Conservation (phyloP, 2,329 filamentous ascomycete genomes). For the Hypoxylon sp. region DNA sequence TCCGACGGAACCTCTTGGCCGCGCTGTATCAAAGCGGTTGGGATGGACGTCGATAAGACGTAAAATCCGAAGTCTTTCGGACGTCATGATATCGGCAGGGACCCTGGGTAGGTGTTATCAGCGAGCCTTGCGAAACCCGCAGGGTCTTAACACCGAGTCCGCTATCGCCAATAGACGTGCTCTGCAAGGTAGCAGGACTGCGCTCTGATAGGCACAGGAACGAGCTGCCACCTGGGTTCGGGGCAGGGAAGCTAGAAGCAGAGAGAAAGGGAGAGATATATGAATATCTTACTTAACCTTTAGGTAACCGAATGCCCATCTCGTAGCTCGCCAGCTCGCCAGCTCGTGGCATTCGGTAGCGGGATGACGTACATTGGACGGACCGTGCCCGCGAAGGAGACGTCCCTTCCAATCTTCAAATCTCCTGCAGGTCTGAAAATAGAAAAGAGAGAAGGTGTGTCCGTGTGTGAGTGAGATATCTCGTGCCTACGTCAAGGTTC, state of each 20-base stretch:
- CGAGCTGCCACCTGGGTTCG: background rate
- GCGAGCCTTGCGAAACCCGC: background rate
- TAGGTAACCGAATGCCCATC: conserved; percentile 29
- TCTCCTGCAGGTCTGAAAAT: conserved; percentile 15
- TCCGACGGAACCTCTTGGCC: background rate
- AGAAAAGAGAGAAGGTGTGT: conserved; percentile 19
- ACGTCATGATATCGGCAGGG: background rate
- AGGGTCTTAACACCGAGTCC: conserved; percentile 11
- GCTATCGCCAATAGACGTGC: background rate
- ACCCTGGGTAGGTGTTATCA: background rate
- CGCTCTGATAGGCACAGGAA: conserved; percentile 24
- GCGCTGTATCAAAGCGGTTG: background rate
- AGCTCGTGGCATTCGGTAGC: conserved; percentile 31
- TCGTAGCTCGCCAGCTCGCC: conserved; percentile 18
- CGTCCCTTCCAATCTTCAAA: background rate
- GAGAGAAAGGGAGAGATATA: background rate
- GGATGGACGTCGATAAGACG: background rate
- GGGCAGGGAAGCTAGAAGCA: conserved; percentile 13
- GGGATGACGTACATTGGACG: conserved; percentile 29
- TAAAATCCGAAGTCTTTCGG: background rate
- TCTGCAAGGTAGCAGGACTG: too few relatives aligned
- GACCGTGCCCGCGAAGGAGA: conserved; percentile 23
- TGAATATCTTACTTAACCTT: conserved; percentile 36
- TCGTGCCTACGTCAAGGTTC: conserved; percentile 28
- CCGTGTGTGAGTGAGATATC: too few relatives aligned